phyloP scores from a whole-genome alignment of 768 basidiomycete species.

The Ramaria rubella region DNA sequence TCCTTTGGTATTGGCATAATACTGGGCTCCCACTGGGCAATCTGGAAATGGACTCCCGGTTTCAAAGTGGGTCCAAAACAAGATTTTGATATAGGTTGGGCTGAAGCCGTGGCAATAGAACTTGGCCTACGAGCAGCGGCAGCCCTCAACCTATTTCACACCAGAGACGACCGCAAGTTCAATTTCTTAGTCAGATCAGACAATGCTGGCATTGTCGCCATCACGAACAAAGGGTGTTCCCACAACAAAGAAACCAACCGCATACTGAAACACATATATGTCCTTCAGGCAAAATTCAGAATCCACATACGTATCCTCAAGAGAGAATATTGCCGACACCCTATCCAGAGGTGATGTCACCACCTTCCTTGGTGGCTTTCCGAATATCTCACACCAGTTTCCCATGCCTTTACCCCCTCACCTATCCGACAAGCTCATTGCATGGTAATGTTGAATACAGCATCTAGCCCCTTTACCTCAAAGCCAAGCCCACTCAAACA shows the following conservation, averaged over 20 bases:
- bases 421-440: neutral
- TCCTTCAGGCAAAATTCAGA: slow-evolving; percentile 10
- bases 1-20: slow-evolving; percentile 32
- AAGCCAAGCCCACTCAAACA: neutral
- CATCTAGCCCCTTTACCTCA: neutral
- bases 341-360: slow-evolving; percentile 26
- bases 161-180: slow-evolving; percentile 27
- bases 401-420: neutral
- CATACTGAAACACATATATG: slow-evolving; percentile 24
- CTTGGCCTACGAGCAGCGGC: slow-evolving; percentile 20
- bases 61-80: slow-evolving; percentile 23
- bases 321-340: slow-evolving; percentile 27
- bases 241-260: slow-evolving; percentile 23
- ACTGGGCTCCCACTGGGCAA: slow-evolving; percentile 23
- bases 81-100: slow-evolving; percentile 32
- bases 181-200: no score
- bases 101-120: slow-evolving; percentile 34
- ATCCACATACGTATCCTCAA: slow-evolving; percentile 15
- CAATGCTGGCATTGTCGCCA: slow-evolving; percentile 28
- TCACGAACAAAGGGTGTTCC: slow-evolving; percentile 26
- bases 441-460: neutral
- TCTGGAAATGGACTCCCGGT: slow-evolving; percentile 26
- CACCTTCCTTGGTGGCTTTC: slow-evolving; percentile 17
- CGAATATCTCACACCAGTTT: slow-evolving; percentile 1
- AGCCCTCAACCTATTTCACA: slow-evolving; percentile 19